Evolutionary conservation across 2,329 filamentous ascomycete genomes (phyloP), one percentile per base, ranked within the genome.

Genomic region (Rachicladosporium sp.): DNA sequence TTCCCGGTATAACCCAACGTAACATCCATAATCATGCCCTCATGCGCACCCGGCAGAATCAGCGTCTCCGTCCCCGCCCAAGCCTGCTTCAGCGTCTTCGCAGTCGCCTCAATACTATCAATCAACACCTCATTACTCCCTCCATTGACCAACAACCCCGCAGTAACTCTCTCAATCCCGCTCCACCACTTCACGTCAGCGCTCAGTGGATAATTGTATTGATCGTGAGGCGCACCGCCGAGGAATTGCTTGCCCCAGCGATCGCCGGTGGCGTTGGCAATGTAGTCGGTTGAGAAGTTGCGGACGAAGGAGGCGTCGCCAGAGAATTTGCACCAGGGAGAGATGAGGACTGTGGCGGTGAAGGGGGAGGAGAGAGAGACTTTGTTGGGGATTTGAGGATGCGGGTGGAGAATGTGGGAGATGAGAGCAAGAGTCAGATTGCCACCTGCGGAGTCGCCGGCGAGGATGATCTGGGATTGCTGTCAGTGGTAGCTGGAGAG

Each of bases 61-160:
- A 27, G 8, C 7, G 3, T 23, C 19, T 53, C 56, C 4, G 58
- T 56, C 12, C 50, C 49, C 2, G 55, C 50, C 45, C 60, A 60
- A 4, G 62, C 62, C 27, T 61, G 56, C 46, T 64, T 61, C 19
- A 77, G 59, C 41, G 64, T 70, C 35, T 57, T 53, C 13, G 60
- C 62, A 45, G 77, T 68, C 12, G 67, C 63, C 36, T 64, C 50
- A 36, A 80, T 76, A 10, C 68, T 63, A 46, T 76, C 74, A 29
- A 74, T 56, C 19, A 79, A 45, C 10, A 76, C 60, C 57, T 80
- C 76, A 36, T 70, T 66, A 1, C 60, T 67, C 1, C 76, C 76
- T 2, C 61, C 70, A 45, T 69, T 67, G 4, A 79, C 61, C 15
- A 76, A 49, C 1, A 77, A 59, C 32, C 68, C 62, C 12, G 63